phyloP scores from a whole-genome alignment of 192 early-diverging fungal genomes.

The Dissophora ornata region DNA sequence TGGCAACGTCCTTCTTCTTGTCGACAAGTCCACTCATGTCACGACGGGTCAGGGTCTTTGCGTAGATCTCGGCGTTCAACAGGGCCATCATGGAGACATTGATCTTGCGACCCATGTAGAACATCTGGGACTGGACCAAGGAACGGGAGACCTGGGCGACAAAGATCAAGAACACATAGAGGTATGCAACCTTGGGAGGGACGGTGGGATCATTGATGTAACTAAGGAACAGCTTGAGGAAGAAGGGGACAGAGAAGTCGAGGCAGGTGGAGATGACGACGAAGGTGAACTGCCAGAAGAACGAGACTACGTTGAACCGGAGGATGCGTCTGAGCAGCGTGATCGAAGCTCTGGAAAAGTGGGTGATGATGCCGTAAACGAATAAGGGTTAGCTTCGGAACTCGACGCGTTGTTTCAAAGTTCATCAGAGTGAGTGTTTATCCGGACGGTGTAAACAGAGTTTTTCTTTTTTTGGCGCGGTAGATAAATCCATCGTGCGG shows the following conservation, averaged over 20 bases:
- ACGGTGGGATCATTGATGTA: slow-evolving; percentile 64
- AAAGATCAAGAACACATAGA: slow-evolving; percentile 54
- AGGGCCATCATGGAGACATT: slow-evolving; percentile 63
- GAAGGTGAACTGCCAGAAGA: slow-evolving; percentile 71
- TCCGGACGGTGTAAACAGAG: neutral
- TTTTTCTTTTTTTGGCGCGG: neutral
- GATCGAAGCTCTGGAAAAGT: slow-evolving; percentile 10
- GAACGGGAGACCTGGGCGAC: slow-evolving; percentile 52
- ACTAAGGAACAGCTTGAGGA: slow-evolving; percentile 65
- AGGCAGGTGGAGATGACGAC: slow-evolving; percentile 67
- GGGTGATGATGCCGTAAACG: neutral
- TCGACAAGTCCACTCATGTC: slow-evolving; percentile 58
- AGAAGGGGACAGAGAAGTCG: slow-evolving; percentile 63
- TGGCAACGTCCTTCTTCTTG: slow-evolving; percentile 46
- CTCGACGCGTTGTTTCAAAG: no score
- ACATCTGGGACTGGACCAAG: slow-evolving; percentile 54
- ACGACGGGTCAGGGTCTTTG: slow-evolving; percentile 67
- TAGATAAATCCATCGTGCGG: neutral
- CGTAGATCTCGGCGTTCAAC: slow-evolving; percentile 71
- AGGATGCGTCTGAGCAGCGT: slow-evolving; percentile 44
- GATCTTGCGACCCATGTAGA: slow-evolving; percentile 61
- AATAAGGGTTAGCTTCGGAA: no score
- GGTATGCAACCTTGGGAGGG: slow-evolving; percentile 53
- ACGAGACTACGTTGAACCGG: slow-evolving; percentile 41
- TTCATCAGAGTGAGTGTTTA: slow-evolving; percentile 11